Conservation (phyloP, 2,329 filamentous ascomycete species). For the Cytospora chrysosperma region DNA sequence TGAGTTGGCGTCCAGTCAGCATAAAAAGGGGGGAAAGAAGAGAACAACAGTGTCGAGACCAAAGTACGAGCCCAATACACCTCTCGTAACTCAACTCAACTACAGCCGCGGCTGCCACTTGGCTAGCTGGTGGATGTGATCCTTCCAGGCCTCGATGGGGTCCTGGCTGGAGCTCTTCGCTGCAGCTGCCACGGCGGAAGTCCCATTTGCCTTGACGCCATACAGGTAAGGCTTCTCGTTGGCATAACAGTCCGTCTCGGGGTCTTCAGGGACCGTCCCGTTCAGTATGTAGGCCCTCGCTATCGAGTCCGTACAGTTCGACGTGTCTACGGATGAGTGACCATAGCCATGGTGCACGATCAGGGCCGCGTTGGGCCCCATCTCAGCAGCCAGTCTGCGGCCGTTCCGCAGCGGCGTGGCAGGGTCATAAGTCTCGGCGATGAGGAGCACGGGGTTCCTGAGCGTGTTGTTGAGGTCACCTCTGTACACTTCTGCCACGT, state of each 20-base stretch:
- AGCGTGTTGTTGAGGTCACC: conserved; percentile 46
- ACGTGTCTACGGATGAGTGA: conserved; percentile 45
- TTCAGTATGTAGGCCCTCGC: conserved; percentile 41
- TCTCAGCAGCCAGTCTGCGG: conserved; percentile 42
- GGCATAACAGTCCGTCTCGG: conserved; percentile 47
- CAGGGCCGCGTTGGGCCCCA: conserved; percentile 48
- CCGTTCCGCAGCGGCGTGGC: conserved; percentile 51
- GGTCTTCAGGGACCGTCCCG: conserved; percentile 40
- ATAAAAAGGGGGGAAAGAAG: neutral
- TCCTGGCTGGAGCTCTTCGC: conserved; percentile 17
- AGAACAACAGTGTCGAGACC: neutral
- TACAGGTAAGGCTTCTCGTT: conserved; percentile 49
- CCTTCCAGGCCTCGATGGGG: conserved; percentile 28
- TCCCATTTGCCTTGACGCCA: conserved; percentile 29
- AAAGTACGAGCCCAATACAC: neutral
- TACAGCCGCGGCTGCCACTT: conserved; percentile 16
- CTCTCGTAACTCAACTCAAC: neutral
- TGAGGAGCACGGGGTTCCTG: conserved; percentile 44
- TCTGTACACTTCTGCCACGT: conserved; percentile 46
- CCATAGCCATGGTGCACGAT: conserved; percentile 51
- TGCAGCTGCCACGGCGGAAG: neutral
- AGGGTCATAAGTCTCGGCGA: conserved; percentile 50
- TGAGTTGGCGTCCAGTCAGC: too few species aligned
- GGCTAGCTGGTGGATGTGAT: conserved; percentile 27
- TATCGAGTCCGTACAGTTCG: conserved; percentile 44